A percentile compares a stretch with the other conserved stretches of the same genome.
Evolutionary conservation across 495 filamentous ascomycete genomes (phyloP).

Genomic region (Collariella sp.): DNA sequence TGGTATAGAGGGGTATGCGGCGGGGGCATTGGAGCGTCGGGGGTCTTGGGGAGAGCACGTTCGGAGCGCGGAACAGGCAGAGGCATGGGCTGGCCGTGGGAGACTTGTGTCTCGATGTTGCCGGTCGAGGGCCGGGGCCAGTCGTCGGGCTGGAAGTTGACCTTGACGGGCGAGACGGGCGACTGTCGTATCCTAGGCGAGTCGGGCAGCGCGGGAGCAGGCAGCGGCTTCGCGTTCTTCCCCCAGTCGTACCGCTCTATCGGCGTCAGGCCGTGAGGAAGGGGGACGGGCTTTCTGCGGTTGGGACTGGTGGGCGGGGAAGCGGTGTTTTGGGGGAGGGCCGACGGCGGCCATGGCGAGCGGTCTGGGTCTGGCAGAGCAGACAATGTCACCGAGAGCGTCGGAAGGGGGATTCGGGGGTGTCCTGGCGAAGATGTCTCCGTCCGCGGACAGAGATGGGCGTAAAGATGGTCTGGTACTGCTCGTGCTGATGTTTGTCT

Average conservation of each 20-base stretch:
- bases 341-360: constrained; percentile 40
- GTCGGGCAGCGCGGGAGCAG: constrained; percentile 21
- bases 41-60: constrained; percentile 28
- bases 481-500: background rate
- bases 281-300: constrained; percentile 36
- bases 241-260: constrained; percentile 30
- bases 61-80: constrained; percentile 14
- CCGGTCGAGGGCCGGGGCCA: constrained; percentile 36
- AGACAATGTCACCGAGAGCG: no score
- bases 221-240: constrained; percentile 27
- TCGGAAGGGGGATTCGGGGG: constrained; percentile 10
- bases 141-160: constrained; percentile 36
- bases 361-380: constrained; percentile 6
- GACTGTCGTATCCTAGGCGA: constrained; percentile 31
- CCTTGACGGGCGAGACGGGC: constrained; percentile 35
- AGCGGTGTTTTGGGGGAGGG: constrained; percentile 24
- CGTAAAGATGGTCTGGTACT: background rate
- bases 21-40: constrained; percentile 31
- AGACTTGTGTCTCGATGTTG: constrained; percentile 30
- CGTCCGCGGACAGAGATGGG: background rate
- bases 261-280: constrained; percentile 23
- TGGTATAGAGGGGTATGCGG: constrained; percentile 30
- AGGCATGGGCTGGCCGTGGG: constrained; percentile 4
- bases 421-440: constrained; percentile 1
- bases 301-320: constrained; percentile 31